Evolutionary conservation across 2,329 filamentous ascomycete species (phyloP).

Genomic region (Calonectria leucothoes): DNA sequence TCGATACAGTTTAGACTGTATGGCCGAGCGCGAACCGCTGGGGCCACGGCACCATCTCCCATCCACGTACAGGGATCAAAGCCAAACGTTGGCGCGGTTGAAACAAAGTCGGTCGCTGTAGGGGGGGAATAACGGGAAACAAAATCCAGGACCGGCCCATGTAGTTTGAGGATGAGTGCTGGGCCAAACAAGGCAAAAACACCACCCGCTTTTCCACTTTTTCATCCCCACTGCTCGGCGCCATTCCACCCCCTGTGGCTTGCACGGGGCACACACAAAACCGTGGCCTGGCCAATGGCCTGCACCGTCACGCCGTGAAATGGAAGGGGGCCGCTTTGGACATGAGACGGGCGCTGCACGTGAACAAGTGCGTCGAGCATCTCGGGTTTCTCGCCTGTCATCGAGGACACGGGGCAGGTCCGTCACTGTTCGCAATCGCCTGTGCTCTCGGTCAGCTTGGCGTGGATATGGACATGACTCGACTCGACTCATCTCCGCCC

Average conservation of each 20-base stretch:
- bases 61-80: not conserved
- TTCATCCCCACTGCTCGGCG: not conserved
- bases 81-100: not conserved
- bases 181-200: not conserved
- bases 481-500: not conserved
- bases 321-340: not conserved
- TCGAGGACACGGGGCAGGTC: not conserved
- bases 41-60: not conserved
- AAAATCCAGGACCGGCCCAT: not conserved
- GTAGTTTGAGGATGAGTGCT: not conserved
- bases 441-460: not conserved
- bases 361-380: not conserved
- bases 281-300: not conserved
- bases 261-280: not conserved
- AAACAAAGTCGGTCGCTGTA: not conserved
- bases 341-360: not conserved
- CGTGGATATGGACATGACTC: too few species aligned
- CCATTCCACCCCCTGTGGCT: not conserved
- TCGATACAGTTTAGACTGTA: not conserved
- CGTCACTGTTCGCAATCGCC: not conserved
- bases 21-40: not conserved
- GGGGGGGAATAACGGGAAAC: not conserved
- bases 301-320: not conserved
- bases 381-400: not conserved
- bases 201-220: not conserved